Evolutionary conservation across 208 protist genomes (phyloP), one percentile per base, ranked within the genome.

Genomic region (Porcisia deanei): DNA sequence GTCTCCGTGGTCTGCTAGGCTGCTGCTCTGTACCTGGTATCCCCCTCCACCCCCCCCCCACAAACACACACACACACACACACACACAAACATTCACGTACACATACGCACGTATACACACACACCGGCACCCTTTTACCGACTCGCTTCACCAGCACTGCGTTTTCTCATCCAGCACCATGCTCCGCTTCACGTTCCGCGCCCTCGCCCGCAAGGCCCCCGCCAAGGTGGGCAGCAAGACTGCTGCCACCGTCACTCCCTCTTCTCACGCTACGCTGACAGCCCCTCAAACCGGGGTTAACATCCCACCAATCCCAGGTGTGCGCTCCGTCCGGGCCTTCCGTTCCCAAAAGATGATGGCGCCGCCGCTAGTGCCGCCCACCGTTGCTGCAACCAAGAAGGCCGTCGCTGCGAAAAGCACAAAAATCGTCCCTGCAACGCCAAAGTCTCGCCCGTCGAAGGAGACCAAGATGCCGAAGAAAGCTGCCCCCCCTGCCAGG

Each of bases 261-360:
- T 65, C 69, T 45, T 30, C 53, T 47, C 74, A 75, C 25, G 57
- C 71, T 5, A 64, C 69, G 47, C 53, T 55, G 68, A 60, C 72
- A 34, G 53, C 71, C 34, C 43, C 58, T 52, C 61, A 61, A 34
- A 25, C 72, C 10, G 63, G 58, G 45, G 70, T 73, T 25, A 73
- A 9, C 70, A 82, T 82, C 61, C 71, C 76, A 18, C 74, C 81
- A 12, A 83, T 86, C 54, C 82, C 82, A 1, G 78, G 78, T 6
- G 76, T 86, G 53, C 82, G 77, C 57, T 78, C 77, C 61, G 69
- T 67, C 18, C 80, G 80, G 43, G 66, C 70, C 20, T 47, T 76
- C 49, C 77, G 73, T 59, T 69, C 49, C 16, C 80, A 86, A 76
- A 66, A 81, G 76, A 52, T 47, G 10, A 53, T 70, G 12, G 70